Evolutionary conservation across 768 basidiomycete species (phyloP), one percentile per base, ranked within the genome.

Genomic region (Podaxis rugospora): DNA sequence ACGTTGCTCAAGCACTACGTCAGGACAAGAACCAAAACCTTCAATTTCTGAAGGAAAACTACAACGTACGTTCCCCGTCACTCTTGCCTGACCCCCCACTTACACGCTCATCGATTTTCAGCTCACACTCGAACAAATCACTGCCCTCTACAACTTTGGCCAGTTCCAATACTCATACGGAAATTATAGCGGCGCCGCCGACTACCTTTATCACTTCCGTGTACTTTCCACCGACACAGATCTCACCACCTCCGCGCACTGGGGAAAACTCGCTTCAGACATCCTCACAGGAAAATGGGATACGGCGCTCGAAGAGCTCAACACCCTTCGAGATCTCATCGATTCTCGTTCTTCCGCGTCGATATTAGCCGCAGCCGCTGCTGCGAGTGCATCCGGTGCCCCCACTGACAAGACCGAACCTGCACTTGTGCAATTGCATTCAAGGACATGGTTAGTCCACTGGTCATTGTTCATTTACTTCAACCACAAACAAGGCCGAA

Each of bases 81-180:
- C 61, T 61, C 52, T 27, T 53, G 49, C 4, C 55, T 18, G 35
- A 51, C 37, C 27, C 21, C 47, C 40, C 36, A 54, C 47, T 11
- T 16, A 40, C 23, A n/a, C 54, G 2, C 16, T 32, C 52, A 57
- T 62, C 13, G 52, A 32, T 32, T 49, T 47, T 50, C 73, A 98
- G 96, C 86, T 99, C 61, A 94, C 91, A 14, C 79, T 95, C 62
- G 95, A 96, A 62, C 93, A 97, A 85, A 97, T 98, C 71, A 92
- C 88, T 46, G 92, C 92, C 0, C 80, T 99, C 7, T 98, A 99
- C 80, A 93, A 95, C 77, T 98, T 96, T 76, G 97, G 97, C 57
- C 91, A 98, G 71, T 98, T 95, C 79, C 95, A 97, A 77, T 99
- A 93, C 76, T 92, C 96, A n/a, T 93, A 93, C 72, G 97, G 97